Base-by-base conservation (phyloP, 768 basidiomycete species). In the Tulasnella sp. region DNA sequence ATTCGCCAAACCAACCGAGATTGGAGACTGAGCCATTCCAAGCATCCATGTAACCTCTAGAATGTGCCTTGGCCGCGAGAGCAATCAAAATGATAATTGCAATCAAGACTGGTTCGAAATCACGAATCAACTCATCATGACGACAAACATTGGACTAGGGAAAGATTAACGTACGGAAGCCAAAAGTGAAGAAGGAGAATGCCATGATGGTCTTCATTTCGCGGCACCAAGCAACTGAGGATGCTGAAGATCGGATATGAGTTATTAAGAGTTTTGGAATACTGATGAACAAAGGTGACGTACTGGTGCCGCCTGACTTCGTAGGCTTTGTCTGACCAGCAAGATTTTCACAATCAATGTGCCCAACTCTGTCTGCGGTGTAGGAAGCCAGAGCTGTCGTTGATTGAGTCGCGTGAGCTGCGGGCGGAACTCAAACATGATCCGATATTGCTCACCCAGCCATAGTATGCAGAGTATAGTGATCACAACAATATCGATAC, bases 141-240 rank as follows among this genome's bases (percentile, higher is more conserved):
- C 5, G 24, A 12, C n/a, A 5, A 43, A 24, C 5, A 12, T 35
- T 35, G 34, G 16, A 16, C 34, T 16, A 16, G 41, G 12, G 25
- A n/a, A n/a, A 8, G 15, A 10, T 10, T 29, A 24, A 25, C 54
- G 33, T 39, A 56, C 53, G 32, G 22, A 56, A 22, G 25, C 35
- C 49, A 31, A 56, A 56, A 10, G 57, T 54, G 10, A 44, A 35
- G 25, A 56, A 56, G 3, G 54, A 55, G 39, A 55, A 55, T 35
- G 54, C 48, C 53, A 48, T 37, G 40, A 55, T 51, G 20, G 42
- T 51, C 37, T 55, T 55, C 27, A 35, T 43, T 37, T 55, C 37
- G 13, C 54, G 54, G 43, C 54, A 55, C 20, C 33, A 55, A 24
- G 45, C 37, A 15, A 29, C 29, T 13, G 48, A 13, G 2, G 54